Evolutionary conservation across 164 flowering plant species (phyloP), one percentile per base, ranked within the genome.

Genomic region (Chloranthus sessilifolius): DNA sequence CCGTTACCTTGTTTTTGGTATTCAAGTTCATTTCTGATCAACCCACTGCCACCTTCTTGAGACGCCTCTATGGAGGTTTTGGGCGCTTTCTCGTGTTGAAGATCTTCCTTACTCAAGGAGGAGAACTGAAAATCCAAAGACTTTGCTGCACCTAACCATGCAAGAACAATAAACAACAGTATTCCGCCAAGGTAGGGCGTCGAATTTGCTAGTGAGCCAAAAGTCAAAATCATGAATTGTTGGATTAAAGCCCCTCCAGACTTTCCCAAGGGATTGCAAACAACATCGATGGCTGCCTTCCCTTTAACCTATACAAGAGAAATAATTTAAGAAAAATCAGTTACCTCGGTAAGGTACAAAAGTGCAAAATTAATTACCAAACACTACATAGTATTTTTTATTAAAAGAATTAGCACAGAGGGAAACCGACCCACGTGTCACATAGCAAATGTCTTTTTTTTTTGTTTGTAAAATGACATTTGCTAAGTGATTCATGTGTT

Each of bases 211-310:
- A 92, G 95, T 17, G 99, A 92, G 3, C 99, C 97, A 28, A 92
- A 92, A 31, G 85, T 78, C 45, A 92, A 72, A 64, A 92, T 92
- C 99, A 92, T 88, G 70, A 92, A 88, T 59, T 92, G 99, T 66
- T 92, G 99, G 52, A 92, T 92, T 58, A 92, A 58, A 49, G 99
- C 99, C 24, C 97, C 99, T 52, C 99, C 99, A 2, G 85, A 90
- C 50, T 92, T 92, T 40, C 98, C 99, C 73, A 92, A 59, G 3
- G 99, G 99, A 50, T 92, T 92, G 88, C 99, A 92, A 39, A 92
- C 99, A 29, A 92, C 99, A 67, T 92, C 97, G 47, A 92, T 88
- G 48, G 99, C 97, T 38, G 99, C 97, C 69, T 92, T 92, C 30
- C 99, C 99, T 77, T 92, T 92, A 39, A 92, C 91, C 99, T 88